Evolutionary conservation across 2,329 filamentous ascomycete species (phyloP).

Genomic region (Fusarium dlaminii): DNA sequence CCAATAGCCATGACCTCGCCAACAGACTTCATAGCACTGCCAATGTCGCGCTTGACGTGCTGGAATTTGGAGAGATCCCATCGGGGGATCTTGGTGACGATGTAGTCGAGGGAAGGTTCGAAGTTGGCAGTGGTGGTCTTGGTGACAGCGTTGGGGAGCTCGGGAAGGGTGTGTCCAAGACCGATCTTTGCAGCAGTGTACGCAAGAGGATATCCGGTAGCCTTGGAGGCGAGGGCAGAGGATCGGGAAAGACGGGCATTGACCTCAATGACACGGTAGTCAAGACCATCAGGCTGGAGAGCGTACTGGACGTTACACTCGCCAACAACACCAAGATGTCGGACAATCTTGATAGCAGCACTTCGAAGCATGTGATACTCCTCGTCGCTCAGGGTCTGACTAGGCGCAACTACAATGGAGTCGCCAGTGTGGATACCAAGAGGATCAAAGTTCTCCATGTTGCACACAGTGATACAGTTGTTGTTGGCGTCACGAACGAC

Average conservation of each 20-base stretch:
- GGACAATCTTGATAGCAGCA: conserved; percentile 97
- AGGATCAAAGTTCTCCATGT: conserved; percentile 86
- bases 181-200: conserved; percentile 99
- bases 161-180: conserved; percentile 91
- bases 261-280: conserved; percentile 99
- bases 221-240: conserved; percentile 96
- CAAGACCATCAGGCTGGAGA: conserved; percentile 92
- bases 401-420: conserved; percentile 97
- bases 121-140: conserved; percentile 99
- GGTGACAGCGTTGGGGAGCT: conserved; percentile 96
- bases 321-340: conserved; percentile 95
- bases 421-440: conserved; percentile 98
- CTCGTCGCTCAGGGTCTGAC: conserved; percentile 96
- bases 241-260: conserved; percentile 98
- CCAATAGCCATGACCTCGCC: conserved; percentile 99
- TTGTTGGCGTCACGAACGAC: conserved; percentile 96
- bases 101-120: conserved; percentile 95
- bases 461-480: conserved; percentile 99
- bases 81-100: conserved; percentile 97
- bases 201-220: conserved; percentile 94
- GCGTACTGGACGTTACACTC: conserved; percentile 99
- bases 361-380: conserved; percentile 99
- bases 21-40: conserved; percentile 98
- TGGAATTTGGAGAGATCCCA: conserved; percentile 99
- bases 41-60: conserved; percentile 97